phyloP scores from a whole-genome alignment of 2,329 filamentous ascomycete species.

The Fonsecaea monophora region DNA sequence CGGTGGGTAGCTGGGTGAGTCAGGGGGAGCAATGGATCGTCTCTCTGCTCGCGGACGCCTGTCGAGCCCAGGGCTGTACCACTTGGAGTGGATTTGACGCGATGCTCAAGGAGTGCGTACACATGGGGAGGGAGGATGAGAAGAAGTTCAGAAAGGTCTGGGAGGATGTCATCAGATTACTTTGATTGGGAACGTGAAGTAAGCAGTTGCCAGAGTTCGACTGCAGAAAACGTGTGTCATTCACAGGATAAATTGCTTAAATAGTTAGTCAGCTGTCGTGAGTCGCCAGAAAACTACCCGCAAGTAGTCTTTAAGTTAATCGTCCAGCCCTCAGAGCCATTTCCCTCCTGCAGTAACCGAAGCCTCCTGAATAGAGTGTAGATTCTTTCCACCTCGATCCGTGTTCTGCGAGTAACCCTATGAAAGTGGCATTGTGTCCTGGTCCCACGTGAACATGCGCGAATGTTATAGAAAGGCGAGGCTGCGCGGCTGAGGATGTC shows the following conservation, averaged over 20 bases:
- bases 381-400: background rate
- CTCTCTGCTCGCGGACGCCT: conserved; percentile 14
- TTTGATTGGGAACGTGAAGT: background rate
- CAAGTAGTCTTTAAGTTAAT: no score
- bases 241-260: background rate
- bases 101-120: conserved; percentile 6
- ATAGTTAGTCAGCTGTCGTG: background rate
- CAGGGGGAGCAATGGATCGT: conserved; percentile 16
- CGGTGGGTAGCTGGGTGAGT: conserved; percentile 19
- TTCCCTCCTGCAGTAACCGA: background rate
- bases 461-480: background rate
- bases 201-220: background rate
- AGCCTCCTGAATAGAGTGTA: background rate
- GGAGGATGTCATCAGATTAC: conserved; percentile 1
- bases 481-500: background rate
- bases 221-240: background rate
- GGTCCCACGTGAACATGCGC: background rate
- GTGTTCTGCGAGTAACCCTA: background rate
- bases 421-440: background rate
- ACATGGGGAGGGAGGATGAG: conserved; percentile 4
- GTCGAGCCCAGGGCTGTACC: conserved; percentile 9
- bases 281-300: background rate
- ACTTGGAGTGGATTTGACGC: conserved; percentile 8
- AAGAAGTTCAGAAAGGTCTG: conserved; percentile 17
- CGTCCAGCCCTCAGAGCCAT: background rate